These are phyloP conservation scores for Pseudogymnoascus sp. DNA, from an alignment of 2,329 filamentous ascomycete species.

Conservation along the genomic window DNA sequence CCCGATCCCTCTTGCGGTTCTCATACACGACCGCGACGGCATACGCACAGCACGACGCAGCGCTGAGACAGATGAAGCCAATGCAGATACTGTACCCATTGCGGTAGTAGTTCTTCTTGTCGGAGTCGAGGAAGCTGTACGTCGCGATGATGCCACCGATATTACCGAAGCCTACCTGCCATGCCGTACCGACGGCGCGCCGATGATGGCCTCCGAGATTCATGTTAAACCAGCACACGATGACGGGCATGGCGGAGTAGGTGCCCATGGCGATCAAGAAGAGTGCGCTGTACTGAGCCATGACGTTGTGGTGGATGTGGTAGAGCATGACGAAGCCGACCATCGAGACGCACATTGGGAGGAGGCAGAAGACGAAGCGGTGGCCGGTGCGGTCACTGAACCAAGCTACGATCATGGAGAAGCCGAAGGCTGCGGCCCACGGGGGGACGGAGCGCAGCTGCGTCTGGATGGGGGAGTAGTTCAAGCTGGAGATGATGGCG, in stretches of 20 bases:
- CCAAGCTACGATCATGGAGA: conserved; percentile 67
- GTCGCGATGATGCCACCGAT: conserved; percentile 73
- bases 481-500: conserved; percentile 59
- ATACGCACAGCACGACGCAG: conserved; percentile 53
- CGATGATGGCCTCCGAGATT: conserved; percentile 67
- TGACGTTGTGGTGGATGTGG: conserved; percentile 56
- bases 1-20: conserved; percentile 51
- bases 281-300: conserved; percentile 67
- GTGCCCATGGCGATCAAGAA: conserved; percentile 74
- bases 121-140: conserved; percentile 54
- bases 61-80: conserved; percentile 62
- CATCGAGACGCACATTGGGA: conserved; percentile 61
- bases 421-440: conserved; percentile 67
- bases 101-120: conserved; percentile 56
- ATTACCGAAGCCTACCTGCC: conserved; percentile 73
- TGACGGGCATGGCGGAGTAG: conserved; percentile 84
- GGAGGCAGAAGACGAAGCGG: conserved; percentile 64
- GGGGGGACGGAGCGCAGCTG: conserved; percentile 45
- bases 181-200: conserved; percentile 61
- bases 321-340: conserved; percentile 69
- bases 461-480: conserved; percentile 47
- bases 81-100: conserved; percentile 73
- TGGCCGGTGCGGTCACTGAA: conserved; percentile 64
- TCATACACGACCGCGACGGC: conserved; percentile 47
- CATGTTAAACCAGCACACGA: conserved; percentile 78